A percentile compares a stretch with the other conserved stretches of the same genome.
Evolutionary conservation across 164 flowering plant species (phyloP).

Genomic region (Kingdonia uniflora): DNA sequence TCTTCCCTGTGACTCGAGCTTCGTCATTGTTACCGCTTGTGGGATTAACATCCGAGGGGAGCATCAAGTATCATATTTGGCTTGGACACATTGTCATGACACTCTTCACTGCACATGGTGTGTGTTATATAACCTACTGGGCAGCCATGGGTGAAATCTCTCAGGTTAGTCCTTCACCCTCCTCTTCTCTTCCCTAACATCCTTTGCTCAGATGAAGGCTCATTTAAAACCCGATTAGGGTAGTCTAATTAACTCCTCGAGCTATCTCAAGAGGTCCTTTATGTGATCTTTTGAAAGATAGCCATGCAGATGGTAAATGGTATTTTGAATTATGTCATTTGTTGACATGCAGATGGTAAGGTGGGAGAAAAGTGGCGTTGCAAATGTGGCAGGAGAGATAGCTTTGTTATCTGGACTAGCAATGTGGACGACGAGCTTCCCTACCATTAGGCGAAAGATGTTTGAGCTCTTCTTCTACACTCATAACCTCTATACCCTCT

Average conservation of each 20-base stretch:
- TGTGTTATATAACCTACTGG: not conserved
- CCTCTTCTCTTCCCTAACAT: too few species aligned
- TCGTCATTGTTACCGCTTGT: not conserved
- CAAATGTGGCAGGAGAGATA: not conserved
- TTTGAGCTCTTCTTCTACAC: constrained; percentile 49
- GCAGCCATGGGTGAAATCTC: not conserved
- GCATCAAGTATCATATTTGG: constrained; percentile 3
- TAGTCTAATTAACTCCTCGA: too few species aligned
- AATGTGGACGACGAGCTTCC: not conserved
- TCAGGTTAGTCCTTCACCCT: too few species aligned
- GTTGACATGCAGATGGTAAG: constrained; percentile 35
- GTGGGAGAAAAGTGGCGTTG: not conserved
- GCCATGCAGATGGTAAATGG: too few species aligned
- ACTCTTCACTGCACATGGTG: not conserved
- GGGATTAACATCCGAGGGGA: not conserved
- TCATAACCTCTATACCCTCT: constrained; percentile 17
- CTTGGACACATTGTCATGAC: constrained; percentile 1
- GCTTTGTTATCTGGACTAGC: not conserved
- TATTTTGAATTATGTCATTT: too few species aligned
- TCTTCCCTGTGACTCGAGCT: constrained; percentile 6
- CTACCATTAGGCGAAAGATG: not conserved
- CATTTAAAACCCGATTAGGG: too few species aligned
- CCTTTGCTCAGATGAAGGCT: too few species aligned
- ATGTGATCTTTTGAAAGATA: too few species aligned
- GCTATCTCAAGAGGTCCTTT: too few species aligned